Percentiles rank a stretch among this genome's conserved stretches.
phyloP scores from a whole-genome alignment of 495 filamentous ascomycete genomes.

The Penicillium paxilli region DNA sequence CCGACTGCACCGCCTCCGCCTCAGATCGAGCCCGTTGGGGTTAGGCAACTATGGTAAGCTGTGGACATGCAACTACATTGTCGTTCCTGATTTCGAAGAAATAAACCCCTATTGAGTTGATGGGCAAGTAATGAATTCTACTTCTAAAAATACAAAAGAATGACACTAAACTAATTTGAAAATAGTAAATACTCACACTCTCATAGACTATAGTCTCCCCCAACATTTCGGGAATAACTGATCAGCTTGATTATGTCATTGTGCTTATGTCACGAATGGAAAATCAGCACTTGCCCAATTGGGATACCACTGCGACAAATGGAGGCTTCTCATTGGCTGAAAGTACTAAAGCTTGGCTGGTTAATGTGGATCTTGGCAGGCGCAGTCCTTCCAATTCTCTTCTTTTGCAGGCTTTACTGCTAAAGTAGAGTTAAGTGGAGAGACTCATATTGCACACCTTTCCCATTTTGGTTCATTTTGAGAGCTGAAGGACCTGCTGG shows the following conservation, averaged over 20 bases:
- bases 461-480: not conserved
- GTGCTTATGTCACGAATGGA: not conserved
- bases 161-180: no score
- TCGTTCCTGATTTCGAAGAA: no score
- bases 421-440: not conserved
- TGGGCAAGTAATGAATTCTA: no score
- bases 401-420: not conserved
- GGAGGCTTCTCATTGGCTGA: not conserved
- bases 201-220: no score
- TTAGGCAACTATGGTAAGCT: not conserved
- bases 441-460: not conserved
- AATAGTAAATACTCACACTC: no score
- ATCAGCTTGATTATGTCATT: not conserved
- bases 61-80: not conserved
- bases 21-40: not conserved
- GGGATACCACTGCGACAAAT: not conserved
- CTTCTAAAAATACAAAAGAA: no score
- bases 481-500: no score
- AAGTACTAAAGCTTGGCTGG: not conserved
- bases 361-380: not conserved
- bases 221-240: not conserved
- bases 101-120: no score
- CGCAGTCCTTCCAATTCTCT: not conserved
- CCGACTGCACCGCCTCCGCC: constrained; percentile 1
- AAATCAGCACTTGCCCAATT: not conserved